Evolutionary conservation across 805 yeast genomes (phyloP), one percentile per base, ranked within the genome.

Genomic region (Saccharomyces kudriavzevii): DNA sequence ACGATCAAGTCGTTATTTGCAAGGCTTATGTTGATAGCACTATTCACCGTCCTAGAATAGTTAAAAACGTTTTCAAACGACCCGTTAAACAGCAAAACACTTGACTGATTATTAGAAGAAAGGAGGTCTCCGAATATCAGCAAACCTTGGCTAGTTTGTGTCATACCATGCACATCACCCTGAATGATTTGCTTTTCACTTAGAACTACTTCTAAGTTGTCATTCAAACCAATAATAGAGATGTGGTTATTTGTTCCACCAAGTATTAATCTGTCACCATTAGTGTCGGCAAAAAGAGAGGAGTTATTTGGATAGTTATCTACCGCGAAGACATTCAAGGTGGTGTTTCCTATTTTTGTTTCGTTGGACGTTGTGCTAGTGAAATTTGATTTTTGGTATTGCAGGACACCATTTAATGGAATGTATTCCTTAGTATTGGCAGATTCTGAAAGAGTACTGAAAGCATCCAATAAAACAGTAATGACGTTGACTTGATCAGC

Each of bases 341-440:
- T 64, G 0, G 87, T 75, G 58, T 80, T 76, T 0, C 83, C 81
- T 45, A 82, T 70, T 53, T 40, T 61, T 58, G 24, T 56, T 26
- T 54, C 63, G 52, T 70, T 58, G 9, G 69, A 60, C 45, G 64
- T 59, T 11, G 61, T 56, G 4, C 65, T 49, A 9, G 85, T 72
- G 66, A 87, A 89, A 66, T 90, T 90, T 2, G 79, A 69, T 40
- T 83, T 70, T 0, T 89, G 83, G 68, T 85, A 94, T 70, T 92
- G 97, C 64, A 92, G 89, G 22, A 92, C 61, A 9, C 96, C 96
- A 66, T 87, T 86, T 50, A 91, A 66, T 1, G 74, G 63, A 31
- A 82, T 54, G 1, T 74, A 62, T 1, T 72, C 67, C 13, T 43
- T 40, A 50, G 71, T 68, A 49, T 75, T 56, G 4, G 45, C 17